Evolutionary conservation across 345 rosid species (phyloP).

Genomic region (Melaleuca alternifolia): DNA sequence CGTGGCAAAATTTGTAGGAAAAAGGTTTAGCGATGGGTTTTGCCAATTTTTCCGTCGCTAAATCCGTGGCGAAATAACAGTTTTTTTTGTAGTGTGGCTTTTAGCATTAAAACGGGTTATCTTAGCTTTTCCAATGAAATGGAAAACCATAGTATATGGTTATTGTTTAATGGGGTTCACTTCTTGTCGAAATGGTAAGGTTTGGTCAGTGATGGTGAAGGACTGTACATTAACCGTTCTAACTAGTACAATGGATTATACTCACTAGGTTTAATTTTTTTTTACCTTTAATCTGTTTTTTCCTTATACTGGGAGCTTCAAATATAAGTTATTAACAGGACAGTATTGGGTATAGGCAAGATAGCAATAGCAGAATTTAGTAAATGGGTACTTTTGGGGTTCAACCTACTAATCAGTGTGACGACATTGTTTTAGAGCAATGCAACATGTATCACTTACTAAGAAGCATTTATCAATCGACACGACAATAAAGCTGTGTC

Average conservation of each 20-base stretch:
- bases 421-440: neutral
- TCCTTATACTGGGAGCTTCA: neutral
- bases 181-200: neutral
- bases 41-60: too few species aligned
- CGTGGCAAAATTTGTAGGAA: too few species aligned
- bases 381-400: neutral
- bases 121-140: neutral
- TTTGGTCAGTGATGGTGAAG: neutral
- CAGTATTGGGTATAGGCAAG: neutral
- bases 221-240: neutral
- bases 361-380: neutral
- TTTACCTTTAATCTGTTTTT: neutral
- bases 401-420: neutral
- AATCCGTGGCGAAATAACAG: too few species aligned
- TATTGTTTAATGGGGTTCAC: neutral
- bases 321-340: neutral
- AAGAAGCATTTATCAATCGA: neutral
- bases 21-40: too few species aligned
- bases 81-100: too few species aligned
- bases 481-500: neutral
- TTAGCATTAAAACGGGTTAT: neutral
- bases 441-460: neutral
- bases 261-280: neutral
- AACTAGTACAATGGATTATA: neutral
- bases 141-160: neutral